Conservation (phyloP, 2,329 filamentous ascomycete species). For the Mollisia scopiformis region DNA sequence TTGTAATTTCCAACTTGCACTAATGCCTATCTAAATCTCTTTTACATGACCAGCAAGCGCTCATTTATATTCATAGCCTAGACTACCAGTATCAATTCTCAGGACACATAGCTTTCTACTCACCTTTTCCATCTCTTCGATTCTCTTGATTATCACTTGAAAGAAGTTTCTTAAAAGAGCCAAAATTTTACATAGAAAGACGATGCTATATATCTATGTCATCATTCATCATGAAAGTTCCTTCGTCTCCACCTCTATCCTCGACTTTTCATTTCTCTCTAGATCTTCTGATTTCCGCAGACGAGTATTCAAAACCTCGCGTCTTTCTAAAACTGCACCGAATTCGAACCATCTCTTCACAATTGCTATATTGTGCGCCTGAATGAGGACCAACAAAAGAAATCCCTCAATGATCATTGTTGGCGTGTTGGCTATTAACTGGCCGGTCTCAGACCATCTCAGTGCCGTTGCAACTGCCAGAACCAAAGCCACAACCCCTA, state of each 20-base stretch:
- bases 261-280: neutral
- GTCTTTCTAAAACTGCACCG: neutral
- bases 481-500: conserved; percentile 3
- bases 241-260: neutral
- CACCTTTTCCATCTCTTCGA: too few relatives aligned
- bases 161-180: too few relatives aligned
- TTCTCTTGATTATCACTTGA: too few relatives aligned
- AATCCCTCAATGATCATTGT: conserved; percentile 21
- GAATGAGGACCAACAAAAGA: conserved; percentile 13
- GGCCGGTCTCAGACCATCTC: conserved; percentile 12
- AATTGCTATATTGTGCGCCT: conserved; percentile 14
- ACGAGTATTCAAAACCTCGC: neutral
- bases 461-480: conserved; percentile 7
- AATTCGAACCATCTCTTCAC: conserved; percentile 4
- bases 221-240: too few relatives aligned
- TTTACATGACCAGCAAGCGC: too few relatives aligned
- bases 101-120: too few relatives aligned
- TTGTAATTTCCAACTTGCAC: too few relatives aligned
- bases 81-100: too few relatives aligned
- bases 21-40: too few relatives aligned
- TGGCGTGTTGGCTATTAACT: conserved; percentile 15
- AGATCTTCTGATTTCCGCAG: neutral
- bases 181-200: neutral
- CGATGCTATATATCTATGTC: neutral
- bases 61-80: too few relatives aligned